Conservation (phyloP, 192 early-diverging fungal genomes). For the Geosiphon pyriformis region DNA sequence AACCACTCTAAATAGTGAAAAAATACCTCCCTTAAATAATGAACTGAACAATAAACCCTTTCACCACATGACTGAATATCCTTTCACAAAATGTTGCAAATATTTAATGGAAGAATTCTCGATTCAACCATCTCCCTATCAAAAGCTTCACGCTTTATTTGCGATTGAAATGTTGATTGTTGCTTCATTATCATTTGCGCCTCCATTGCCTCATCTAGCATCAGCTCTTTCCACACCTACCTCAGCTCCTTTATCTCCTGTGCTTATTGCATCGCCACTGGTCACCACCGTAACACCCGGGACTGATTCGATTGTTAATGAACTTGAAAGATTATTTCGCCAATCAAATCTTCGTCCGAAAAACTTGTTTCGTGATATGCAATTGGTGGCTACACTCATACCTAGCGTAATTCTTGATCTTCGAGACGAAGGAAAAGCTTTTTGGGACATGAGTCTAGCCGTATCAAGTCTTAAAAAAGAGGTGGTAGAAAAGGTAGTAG, state of each 20-base stretch:
- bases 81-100: constrained; percentile 28
- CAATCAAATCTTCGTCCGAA: constrained; percentile 26
- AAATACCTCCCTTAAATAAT: neutral
- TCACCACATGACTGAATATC: constrained; percentile 14
- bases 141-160: constrained; percentile 33
- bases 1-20: constrained; percentile 1
- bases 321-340: constrained; percentile 35
- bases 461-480: constrained; percentile 33
- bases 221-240: neutral
- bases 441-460: constrained; percentile 40
- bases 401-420: constrained; percentile 34
- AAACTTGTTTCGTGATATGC: constrained; percentile 36
- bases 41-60: neutral
- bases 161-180: constrained; percentile 34
- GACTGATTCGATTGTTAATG: constrained; percentile 37
- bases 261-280: neutral
- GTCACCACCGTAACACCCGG: constrained; percentile 30
- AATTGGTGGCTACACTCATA: constrained; percentile 34
- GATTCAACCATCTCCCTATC: constrained; percentile 31
- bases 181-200: constrained; percentile 33
- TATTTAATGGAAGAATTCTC: constrained; percentile 31
- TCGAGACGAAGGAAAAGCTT: constrained; percentile 38
- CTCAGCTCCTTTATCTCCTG: neutral
- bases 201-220: constrained; percentile 7
- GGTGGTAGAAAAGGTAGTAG: constrained; percentile 33